Conservation (phyloP, 345 rosid genomes). For the Eucalyptus pauciflora region DNA sequence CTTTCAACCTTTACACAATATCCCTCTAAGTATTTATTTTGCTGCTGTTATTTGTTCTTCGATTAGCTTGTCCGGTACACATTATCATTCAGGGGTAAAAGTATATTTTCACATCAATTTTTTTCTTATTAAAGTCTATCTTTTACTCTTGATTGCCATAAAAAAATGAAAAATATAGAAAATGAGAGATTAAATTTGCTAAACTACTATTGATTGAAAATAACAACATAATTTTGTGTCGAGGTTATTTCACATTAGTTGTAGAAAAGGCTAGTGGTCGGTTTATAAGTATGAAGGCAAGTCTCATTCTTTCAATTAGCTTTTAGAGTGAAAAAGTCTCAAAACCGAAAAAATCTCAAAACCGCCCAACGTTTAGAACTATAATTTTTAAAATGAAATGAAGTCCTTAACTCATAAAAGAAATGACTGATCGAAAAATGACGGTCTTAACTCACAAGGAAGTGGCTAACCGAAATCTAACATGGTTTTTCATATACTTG, state of each 20-base stretch:
- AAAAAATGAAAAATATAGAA: not conserved
- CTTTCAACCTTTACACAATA: not conserved
- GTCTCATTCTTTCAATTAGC: too few species aligned
- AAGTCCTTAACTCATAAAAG: not conserved
- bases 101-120: not conserved
- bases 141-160: not conserved
- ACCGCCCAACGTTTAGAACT: too few species aligned
- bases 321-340: too few species aligned
- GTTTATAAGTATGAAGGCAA: too few species aligned
- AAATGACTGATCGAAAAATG: not conserved
- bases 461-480: too few species aligned
- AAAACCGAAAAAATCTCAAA: too few species aligned
- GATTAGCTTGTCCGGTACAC: not conserved
- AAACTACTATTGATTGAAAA: not conserved
- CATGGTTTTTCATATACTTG: too few species aligned
- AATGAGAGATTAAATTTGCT: not conserved
- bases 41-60: not conserved
- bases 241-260: too few species aligned
- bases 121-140: not conserved
- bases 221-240: not conserved
- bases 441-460: not conserved
- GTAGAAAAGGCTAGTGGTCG: too few species aligned
- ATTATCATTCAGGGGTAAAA: not conserved
- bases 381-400: not conserved
- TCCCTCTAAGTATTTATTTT: not conserved